phyloP scores from a whole-genome alignment of 768 basidiomycete species.

The Scleroderma citrinum region DNA sequence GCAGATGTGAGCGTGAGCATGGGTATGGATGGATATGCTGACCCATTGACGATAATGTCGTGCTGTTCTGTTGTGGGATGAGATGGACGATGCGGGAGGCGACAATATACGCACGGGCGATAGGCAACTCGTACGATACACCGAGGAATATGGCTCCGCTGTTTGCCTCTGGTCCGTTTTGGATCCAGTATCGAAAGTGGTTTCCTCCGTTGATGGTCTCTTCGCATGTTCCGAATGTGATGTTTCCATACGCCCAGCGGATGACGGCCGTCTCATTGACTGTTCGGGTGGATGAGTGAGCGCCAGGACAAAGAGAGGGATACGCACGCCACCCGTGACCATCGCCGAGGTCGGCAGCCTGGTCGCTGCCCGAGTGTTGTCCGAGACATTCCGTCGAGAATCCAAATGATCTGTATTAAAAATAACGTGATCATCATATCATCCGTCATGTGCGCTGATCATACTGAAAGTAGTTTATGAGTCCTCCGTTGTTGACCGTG shows the following conservation, averaged over 20 bases:
- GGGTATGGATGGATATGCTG: slow-evolving; percentile 2
- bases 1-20: neutral
- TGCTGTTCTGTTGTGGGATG: slow-evolving; percentile 42
- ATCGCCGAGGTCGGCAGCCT: slow-evolving; percentile 78
- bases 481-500: slow-evolving; percentile 56
- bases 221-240: slow-evolving; percentile 74
- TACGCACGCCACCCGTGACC: slow-evolving; percentile 64
- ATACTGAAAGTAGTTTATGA: slow-evolving; percentile 78
- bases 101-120: slow-evolving; percentile 37
- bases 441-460: slow-evolving; percentile 22
- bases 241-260: slow-evolving; percentile 79
- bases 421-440: neutral
- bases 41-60: slow-evolving; percentile 73
- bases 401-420: slow-evolving; percentile 46
- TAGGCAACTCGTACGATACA: slow-evolving; percentile 64
- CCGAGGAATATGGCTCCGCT: slow-evolving; percentile 76
- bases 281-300: slow-evolving; percentile 22
- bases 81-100: neutral
- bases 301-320: neutral
- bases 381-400: slow-evolving; percentile 81
- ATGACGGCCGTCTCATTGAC: slow-evolving; percentile 82
- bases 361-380: slow-evolving; percentile 63
- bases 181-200: slow-evolving; percentile 86
- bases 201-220: slow-evolving; percentile 85
- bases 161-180: slow-evolving; percentile 58